Percentiles rank a stretch among this genome's conserved stretches.
Conservation (phyloP, 768 basidiomycete genomes). For the Epithele typhae region DNA sequence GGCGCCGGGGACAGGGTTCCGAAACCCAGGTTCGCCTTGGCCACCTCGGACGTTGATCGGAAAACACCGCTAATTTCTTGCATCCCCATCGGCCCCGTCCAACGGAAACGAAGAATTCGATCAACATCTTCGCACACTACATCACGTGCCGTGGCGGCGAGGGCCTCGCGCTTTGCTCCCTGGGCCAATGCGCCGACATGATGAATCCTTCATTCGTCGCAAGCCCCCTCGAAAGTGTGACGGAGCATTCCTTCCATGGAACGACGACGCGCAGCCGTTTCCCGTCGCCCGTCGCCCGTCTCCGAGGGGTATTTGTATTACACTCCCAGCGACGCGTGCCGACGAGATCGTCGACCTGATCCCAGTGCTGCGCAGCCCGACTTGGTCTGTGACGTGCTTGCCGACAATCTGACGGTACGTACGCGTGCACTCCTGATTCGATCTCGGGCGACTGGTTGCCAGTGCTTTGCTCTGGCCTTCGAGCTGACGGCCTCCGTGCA, state of each 20-base stretch:
- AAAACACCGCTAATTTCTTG: not conserved
- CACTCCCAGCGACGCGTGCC: too few relatives aligned
- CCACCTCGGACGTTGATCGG: not conserved
- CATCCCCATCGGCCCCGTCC: not conserved
- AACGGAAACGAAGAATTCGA: conserved; percentile 41
- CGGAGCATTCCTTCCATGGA: too few relatives aligned
- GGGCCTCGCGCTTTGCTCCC: conserved; percentile 55
- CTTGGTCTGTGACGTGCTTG: conserved; percentile 45
- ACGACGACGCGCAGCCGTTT: too few relatives aligned
- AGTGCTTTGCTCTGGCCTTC: too few relatives aligned
- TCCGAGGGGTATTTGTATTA: too few relatives aligned
- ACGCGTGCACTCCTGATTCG: too few relatives aligned
- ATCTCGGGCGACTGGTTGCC: too few relatives aligned
- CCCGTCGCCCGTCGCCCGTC: too few relatives aligned
- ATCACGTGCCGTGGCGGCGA: conserved; percentile 56
- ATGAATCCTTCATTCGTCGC: conserved; percentile 25
- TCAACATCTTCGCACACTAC: conserved; percentile 44
- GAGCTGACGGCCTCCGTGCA: too few relatives aligned
- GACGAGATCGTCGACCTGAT: too few relatives aligned
- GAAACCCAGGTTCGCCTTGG: not conserved
- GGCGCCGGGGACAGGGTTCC: not conserved
- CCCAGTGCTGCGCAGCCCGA: too few relatives aligned
- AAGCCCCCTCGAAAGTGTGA: not conserved
- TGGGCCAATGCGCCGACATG: conserved; percentile 52
- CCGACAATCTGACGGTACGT: conserved; percentile 45